phyloP scores from a whole-genome alignment of 176 grass and related monocot genomes.

The Avena eriantha region DNA sequence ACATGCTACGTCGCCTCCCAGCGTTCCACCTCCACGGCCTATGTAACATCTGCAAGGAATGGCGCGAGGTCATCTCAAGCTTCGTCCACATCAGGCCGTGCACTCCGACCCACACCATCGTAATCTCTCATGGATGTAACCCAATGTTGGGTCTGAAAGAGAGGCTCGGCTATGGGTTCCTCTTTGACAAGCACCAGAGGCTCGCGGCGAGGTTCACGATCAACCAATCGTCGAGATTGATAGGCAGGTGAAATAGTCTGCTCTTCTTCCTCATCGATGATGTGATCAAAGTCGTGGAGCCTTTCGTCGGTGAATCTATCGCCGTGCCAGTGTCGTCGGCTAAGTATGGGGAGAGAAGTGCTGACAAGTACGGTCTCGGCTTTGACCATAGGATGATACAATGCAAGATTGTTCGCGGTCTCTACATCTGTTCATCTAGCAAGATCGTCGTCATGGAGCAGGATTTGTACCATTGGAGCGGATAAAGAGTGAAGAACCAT shows the following conservation, averaged over 20 bases:
- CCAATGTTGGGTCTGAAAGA: no score
- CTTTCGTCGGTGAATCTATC: not conserved
- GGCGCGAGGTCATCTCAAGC: no score
- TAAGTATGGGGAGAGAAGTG: not conserved
- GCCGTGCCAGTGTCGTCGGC: not conserved
- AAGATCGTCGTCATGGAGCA: not conserved
- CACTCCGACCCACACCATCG: no score
- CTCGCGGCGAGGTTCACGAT: not conserved
- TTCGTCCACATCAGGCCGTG: no score
- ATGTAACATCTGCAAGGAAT: no score
- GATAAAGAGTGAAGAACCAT: conserved; percentile 8
- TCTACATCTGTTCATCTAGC: not conserved
- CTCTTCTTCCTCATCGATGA: not conserved
- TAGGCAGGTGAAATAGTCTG: not conserved
- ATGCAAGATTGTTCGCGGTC: not conserved
- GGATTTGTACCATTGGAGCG: not conserved
- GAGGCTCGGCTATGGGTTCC: not conserved
- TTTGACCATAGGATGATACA: not conserved
- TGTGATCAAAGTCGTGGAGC: not conserved
- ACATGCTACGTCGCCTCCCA: no score
- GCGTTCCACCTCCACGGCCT: no score
- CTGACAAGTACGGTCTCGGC: not conserved
- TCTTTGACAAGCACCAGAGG: conserved; percentile 6
- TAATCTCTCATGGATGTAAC: no score
- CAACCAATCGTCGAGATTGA: not conserved